Evolutionary conservation across 768 basidiomycete species (phyloP), one percentile per base, ranked within the genome.

Genomic region (Tulasnella calospora): DNA sequence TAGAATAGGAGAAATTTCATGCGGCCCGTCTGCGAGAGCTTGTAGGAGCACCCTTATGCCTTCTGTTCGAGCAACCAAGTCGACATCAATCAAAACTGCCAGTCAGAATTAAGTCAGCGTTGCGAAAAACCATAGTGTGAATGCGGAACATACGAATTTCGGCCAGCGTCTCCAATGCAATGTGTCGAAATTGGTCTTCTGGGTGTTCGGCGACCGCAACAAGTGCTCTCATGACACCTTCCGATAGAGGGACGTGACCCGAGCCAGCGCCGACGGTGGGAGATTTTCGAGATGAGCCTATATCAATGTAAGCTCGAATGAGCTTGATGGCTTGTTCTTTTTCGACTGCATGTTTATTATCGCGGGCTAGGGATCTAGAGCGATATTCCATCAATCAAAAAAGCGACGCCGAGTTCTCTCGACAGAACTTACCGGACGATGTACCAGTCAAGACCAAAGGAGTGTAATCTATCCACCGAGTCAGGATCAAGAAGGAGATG

Each of bases 291-390:
- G 21, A 71, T 17, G 91, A 90, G 17, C 93, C 92, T 47, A 96
- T 88, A 81, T 94, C 90, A 9, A 96, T 89, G 35, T 95, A 89
- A 3, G 90, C 85, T 27, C 98, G 92, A 76, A 99, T 90, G 30
- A 99, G 89, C 79, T 95, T 94, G 81, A 99, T 89, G 30, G 89
- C 94, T 84, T 99, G 96, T 82, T 98, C 95, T 82, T 94, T 94
- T 85, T 96, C 98, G 7, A 91, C 88, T 17, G 89, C 89, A 82
- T 91, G 88, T 81, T 94, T 93, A 82, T 90, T 91, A 83, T 98
- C 96, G 17, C 96, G 90, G 0, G 92, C 89, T 21, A 99, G 86
- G 1, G 96, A 91, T 81, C 95, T 96, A 79, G 13, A 73, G 74
- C 15, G 55, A 19, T 33, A 38, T 41, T 36, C 35, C 6, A 36